A percentile compares a stretch with the other conserved stretches of the same genome.
Conservation (phyloP, 352 stramenopile genomes). For the Pythium brachiatum region DNA sequence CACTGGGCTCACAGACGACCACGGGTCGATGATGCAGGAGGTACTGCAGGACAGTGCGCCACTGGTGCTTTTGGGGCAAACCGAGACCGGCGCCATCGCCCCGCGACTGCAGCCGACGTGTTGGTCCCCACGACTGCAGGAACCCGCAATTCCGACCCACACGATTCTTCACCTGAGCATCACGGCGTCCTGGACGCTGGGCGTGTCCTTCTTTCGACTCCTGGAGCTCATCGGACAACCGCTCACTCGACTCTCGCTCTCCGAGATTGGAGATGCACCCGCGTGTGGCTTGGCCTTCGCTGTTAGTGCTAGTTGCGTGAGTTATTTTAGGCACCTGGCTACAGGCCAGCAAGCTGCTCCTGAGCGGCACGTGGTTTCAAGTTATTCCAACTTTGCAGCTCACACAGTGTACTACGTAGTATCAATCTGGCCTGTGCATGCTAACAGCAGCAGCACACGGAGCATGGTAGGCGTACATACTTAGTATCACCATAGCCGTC, state of each 20-base stretch:
- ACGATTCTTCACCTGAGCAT: conserved; percentile 1
- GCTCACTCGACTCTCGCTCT: not conserved
- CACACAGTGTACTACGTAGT: too few relatives aligned
- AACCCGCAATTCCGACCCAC: not conserved
- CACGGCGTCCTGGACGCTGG: not conserved
- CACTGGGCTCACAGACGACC: not conserved
- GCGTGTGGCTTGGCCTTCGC: too few relatives aligned
- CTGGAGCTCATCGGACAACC: not conserved
- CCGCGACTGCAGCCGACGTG: not conserved
- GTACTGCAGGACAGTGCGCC: conserved; percentile 7
- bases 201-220: not conserved
- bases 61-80: conserved; percentile 7
- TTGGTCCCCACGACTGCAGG: not conserved
- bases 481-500: too few relatives aligned
- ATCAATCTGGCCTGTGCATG: too few relatives aligned
- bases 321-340: too few relatives aligned
- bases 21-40: conserved; percentile 5
- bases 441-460: too few relatives aligned
- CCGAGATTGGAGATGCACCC: not conserved
- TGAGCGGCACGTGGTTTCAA: too few relatives aligned
- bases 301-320: too few relatives aligned
- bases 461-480: too few relatives aligned
- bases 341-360: too few relatives aligned
- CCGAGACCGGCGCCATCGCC: not conserved
- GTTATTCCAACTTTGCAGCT: too few relatives aligned